Conservation (phyloP, 2,329 filamentous ascomycete species). For the Diaporthe citri region DNA sequence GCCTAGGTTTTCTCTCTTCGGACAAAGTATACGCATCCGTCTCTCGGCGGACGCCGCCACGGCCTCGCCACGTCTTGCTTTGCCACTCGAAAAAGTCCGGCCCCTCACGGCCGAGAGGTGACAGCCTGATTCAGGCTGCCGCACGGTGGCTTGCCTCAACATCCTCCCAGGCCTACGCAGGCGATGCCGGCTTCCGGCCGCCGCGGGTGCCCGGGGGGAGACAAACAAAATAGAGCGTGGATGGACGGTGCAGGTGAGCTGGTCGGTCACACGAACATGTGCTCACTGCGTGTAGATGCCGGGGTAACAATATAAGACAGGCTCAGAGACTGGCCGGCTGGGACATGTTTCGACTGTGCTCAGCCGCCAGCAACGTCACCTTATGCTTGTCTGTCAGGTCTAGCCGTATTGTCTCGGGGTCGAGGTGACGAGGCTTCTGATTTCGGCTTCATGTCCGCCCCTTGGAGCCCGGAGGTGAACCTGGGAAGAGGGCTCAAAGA, state of each 20-base stretch:
- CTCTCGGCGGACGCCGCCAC: neutral
- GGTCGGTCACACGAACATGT: slow-evolving; percentile 10
- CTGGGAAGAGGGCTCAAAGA: neutral
- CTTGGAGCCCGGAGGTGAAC: neutral
- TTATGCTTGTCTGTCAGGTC: slow-evolving; percentile 14
- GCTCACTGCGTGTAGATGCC: neutral
- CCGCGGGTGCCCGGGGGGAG: neutral
- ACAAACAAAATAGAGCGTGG: neutral
- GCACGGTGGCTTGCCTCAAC: slow-evolving; percentile 14
- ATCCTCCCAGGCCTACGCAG: neutral
- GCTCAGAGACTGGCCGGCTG: slow-evolving; percentile 19
- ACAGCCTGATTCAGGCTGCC: neutral
- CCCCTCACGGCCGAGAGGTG: slow-evolving; percentile 17
- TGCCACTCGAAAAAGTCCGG: neutral
- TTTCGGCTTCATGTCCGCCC: neutral
- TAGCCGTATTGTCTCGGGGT: slow-evolving; percentile 6
- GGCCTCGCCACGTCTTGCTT: neutral
- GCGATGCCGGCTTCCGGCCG: neutral
- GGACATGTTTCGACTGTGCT: slow-evolving; percentile 11
- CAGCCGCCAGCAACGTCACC: slow-evolving; percentile 15
- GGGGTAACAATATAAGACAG: slow-evolving; percentile 5
- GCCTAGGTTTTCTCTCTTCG: neutral
- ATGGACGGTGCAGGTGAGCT: neutral
- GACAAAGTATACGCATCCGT: neutral
- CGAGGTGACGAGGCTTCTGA: neutral